phyloP scores from a whole-genome alignment of 2,329 filamentous ascomycete genomes.

The Paecilomyces formosus region DNA sequence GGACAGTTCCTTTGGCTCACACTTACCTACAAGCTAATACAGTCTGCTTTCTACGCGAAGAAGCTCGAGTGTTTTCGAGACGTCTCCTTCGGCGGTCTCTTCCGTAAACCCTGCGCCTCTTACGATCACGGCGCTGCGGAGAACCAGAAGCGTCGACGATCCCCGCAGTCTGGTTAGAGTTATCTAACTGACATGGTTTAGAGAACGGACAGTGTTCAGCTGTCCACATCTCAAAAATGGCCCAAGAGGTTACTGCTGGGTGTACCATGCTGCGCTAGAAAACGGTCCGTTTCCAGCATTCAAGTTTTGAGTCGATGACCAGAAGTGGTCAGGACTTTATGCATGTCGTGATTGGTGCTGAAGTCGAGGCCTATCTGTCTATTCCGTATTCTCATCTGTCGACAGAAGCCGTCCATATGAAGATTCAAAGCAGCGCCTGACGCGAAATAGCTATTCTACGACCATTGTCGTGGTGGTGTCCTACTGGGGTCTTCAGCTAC shows the following conservation, averaged over 20 bases:
- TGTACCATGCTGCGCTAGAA: neutral
- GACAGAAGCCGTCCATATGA: neutral
- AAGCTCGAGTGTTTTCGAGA: neutral
- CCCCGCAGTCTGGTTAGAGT: neutral
- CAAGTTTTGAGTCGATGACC: neutral
- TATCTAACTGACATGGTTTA: neutral
- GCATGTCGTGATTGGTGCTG: neutral
- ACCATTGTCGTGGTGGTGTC: neutral
- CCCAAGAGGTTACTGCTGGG: neutral
- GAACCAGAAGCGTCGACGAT: neutral
- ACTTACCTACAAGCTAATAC: neutral
- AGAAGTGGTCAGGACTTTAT: neutral
- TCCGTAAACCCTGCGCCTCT: neutral
- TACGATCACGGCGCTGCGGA: neutral
- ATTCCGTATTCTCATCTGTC: neutral
- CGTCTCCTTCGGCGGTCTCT: neutral
- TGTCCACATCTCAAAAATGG: neutral
- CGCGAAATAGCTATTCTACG: neutral
- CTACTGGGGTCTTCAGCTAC: neutral
- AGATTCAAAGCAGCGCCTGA: neutral
- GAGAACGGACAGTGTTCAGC: neutral
- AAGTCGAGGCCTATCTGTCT: neutral
- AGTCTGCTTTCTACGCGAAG: neutral
- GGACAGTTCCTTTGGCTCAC: neutral
- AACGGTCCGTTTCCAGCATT: neutral